phyloP scores from a whole-genome alignment of 2,329 filamentous ascomycete species.

The Ambrosiella xylebori region DNA sequence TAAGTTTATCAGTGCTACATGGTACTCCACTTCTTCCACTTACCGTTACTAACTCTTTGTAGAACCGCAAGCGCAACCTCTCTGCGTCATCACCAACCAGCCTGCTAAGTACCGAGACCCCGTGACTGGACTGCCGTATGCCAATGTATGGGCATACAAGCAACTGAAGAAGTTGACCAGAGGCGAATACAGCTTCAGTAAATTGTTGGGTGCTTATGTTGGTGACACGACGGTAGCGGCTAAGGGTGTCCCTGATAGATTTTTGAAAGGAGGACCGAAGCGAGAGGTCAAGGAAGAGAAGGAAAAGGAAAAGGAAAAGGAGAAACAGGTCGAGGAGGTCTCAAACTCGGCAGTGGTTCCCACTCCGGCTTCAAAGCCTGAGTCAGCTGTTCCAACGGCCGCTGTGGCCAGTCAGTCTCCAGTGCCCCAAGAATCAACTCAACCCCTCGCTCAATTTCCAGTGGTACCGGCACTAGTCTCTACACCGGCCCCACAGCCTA shows the following conservation, averaged over 20 bases:
- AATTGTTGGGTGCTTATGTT: conserved; percentile 65
- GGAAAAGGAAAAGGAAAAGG: not conserved
- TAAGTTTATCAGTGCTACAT: conserved; percentile 20
- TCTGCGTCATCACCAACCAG: conserved; percentile 70
- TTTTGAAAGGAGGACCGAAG: conserved; percentile 24
- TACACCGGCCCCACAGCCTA: not conserved
- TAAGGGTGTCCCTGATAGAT: conserved; percentile 64
- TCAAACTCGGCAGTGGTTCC: no score
- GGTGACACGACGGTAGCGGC: conserved; percentile 49
- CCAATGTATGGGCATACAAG: conserved; percentile 62
- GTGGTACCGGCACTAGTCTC: not conserved
- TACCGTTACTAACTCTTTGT: not conserved
- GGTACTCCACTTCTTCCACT: not conserved
- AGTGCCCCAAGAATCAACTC: not conserved
- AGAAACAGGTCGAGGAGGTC: not conserved
- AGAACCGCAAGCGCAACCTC: conserved; percentile 34
- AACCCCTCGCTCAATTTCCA: not conserved
- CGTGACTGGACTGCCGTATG: conserved; percentile 64
- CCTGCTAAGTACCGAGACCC: conserved; percentile 74
- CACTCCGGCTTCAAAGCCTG: no score
- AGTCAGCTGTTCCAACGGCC: no score
- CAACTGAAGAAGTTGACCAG: conserved; percentile 59
- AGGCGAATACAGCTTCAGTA: conserved; percentile 70
- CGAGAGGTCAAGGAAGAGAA: not conserved
- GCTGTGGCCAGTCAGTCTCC: not conserved